Evolutionary conservation across 164 flowering plant species (phyloP).

Genomic region (Nelumbo lutea): DNA sequence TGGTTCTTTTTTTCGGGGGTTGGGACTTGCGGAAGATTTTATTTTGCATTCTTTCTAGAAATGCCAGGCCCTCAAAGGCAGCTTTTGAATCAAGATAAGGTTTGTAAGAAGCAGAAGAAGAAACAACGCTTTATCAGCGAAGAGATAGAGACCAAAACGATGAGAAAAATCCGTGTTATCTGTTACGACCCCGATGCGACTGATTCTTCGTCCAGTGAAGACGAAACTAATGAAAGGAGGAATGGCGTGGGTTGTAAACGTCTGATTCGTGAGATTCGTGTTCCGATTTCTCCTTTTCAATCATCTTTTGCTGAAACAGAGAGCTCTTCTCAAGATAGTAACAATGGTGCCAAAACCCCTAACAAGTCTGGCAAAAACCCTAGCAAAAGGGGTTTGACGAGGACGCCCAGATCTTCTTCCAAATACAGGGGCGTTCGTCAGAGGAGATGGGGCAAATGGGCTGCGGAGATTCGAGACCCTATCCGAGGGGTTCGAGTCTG

Average conservation of each 20-base stretch:
- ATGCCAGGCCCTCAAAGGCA: conserved; percentile 37
- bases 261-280: conserved; percentile 40
- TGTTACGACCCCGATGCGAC: conserved; percentile 76
- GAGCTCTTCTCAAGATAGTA: conserved; percentile 47
- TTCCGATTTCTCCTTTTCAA: conserved; percentile 17
- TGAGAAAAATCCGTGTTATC: conserved; percentile 57
- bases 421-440: conserved; percentile 70
- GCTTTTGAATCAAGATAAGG: conserved; percentile 17
- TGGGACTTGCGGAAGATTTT: conserved; percentile 9
- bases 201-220: conserved; percentile 66
- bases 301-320: conserved; percentile 26
- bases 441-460: conserved; percentile 94
- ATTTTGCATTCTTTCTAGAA: conserved; percentile 1
- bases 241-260: conserved; percentile 21
- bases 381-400: conserved; percentile 18
- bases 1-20: neutral
- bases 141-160: conserved; percentile 4
- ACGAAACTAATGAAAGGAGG: conserved; percentile 26
- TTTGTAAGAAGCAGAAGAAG: conserved; percentile 21
- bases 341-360: conserved; percentile 21
- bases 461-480: conserved; percentile 94
- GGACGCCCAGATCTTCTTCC: conserved; percentile 11
- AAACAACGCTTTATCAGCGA: conserved; percentile 4
- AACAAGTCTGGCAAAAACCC: conserved; percentile 15
- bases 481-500: conserved; percentile 51